phyloP scores from a whole-genome alignment of 2,329 filamentous ascomycete genomes.

The Trichoderma aggressivum region DNA sequence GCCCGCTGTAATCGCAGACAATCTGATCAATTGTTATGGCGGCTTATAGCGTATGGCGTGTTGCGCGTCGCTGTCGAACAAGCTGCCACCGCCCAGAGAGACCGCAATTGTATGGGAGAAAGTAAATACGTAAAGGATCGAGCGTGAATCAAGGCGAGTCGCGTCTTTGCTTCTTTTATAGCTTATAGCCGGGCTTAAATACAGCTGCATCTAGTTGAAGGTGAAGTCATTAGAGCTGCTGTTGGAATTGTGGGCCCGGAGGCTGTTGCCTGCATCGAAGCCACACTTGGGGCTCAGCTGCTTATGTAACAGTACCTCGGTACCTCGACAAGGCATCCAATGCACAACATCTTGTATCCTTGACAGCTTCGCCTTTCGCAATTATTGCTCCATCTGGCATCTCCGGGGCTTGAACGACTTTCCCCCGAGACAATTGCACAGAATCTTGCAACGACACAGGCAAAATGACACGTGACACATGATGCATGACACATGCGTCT shows the following conservation, averaged over 20 bases:
- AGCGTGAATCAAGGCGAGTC: not conserved
- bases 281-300: not conserved
- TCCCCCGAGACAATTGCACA: not conserved
- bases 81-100: not conserved
- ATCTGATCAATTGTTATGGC: not conserved
- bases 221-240: not conserved
- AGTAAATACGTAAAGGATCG: not conserved
- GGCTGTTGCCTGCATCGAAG: slow-evolving; percentile 5
- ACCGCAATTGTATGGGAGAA: not conserved
- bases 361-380: not conserved
- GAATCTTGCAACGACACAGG: not conserved
- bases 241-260: not conserved
- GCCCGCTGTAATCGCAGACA: not conserved
- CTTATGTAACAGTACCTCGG: not conserved
- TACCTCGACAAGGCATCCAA: not conserved
- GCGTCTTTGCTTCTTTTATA: not conserved
- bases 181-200: not conserved
- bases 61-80: not conserved
- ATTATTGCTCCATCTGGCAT: not conserved
- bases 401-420: not conserved
- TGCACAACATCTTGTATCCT: not conserved
- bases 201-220: not conserved
- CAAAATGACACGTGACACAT: not conserved
- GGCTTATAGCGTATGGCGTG: not conserved
- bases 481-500: not conserved